Percentiles rank a stretch among this genome's conserved stretches.
Evolutionary conservation across 169 alveolate genomes (phyloP).

Genomic region (Fabrea salina): DNA sequence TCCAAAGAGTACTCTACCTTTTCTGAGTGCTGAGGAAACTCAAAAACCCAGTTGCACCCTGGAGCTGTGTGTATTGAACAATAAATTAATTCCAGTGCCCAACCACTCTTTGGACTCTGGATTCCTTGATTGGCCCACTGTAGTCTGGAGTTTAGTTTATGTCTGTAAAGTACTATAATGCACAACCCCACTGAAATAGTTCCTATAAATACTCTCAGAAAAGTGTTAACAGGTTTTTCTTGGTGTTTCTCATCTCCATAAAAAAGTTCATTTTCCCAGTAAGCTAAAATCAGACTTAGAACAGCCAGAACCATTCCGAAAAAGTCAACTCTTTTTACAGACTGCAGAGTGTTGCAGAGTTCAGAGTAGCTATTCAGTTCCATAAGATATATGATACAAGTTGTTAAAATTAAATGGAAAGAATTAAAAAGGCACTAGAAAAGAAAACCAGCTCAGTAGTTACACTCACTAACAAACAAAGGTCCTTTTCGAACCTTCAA

Average conservation of each 20-base stretch:
- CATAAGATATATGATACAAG: no score
- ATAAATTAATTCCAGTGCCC: constrained; percentile 23
- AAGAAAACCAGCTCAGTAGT: no score
- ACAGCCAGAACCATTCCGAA: constrained; percentile 31
- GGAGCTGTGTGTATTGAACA: constrained; percentile 38
- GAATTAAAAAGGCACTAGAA: no score
- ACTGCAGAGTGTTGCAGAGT: no score
- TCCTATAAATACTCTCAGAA: constrained; percentile 19
- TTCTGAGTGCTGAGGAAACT: constrained; percentile 27
- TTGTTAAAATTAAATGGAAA: no score
- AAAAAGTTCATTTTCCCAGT: constrained; percentile 27
- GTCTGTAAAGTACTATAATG: constrained; percentile 31
- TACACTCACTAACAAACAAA: no score
- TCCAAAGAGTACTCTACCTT: constrained; percentile 37
- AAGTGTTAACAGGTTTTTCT: constrained; percentile 32
- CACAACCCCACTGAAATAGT: background rate
- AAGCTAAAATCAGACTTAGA: constrained; percentile 30
- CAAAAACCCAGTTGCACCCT: constrained; percentile 21
- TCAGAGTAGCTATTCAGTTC: no score
- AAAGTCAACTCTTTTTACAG: constrained; percentile 39
- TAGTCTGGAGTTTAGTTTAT: constrained; percentile 27
- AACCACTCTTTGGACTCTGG: constrained; percentile 19
- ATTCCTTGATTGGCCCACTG: constrained; percentile 32
- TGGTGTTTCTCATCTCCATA: background rate
- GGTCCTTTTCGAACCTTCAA: no score